These are phyloP conservation scores for Sporisorium iseilematis-ciliati DNA, from an alignment of 1,284 basidiomycete species.

Conservation along the genomic window DNA sequence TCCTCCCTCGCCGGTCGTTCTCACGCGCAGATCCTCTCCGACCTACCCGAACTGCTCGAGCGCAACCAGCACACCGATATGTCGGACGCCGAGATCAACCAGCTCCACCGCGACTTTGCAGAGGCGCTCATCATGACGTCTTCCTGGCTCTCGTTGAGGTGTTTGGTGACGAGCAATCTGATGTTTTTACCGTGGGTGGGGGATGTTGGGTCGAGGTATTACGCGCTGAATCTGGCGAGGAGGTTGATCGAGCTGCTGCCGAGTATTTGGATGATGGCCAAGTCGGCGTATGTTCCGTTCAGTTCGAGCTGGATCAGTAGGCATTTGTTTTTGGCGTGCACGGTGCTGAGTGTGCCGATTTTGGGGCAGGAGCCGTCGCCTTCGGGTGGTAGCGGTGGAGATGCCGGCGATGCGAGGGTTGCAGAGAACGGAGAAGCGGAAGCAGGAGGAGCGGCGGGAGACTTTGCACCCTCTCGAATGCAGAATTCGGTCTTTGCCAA, in stretches of 20 bases:
- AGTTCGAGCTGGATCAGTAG: conserved; percentile 32
- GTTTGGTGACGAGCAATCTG: conserved; percentile 25
- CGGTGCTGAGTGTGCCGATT: conserved; percentile 30
- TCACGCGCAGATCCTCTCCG: conserved; percentile 15
- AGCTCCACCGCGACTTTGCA: conserved; percentile 29
- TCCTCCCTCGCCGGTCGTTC: not conserved
- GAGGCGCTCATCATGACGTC: conserved; percentile 29
- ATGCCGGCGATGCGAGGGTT: no score
- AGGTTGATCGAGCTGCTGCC: conserved; percentile 32
- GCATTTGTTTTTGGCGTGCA: conserved; percentile 37
- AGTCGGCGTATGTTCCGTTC: conserved; percentile 26
- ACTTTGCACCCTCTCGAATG: conserved; percentile 23
- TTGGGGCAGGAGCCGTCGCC: conserved; percentile 19
- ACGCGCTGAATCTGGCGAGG: conserved; percentile 36
- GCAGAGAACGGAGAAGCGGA: no score
- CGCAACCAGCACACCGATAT: conserved; percentile 12
- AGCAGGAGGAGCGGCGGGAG: not conserved
- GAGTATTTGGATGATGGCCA: conserved; percentile 39
- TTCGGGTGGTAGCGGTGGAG: no score
- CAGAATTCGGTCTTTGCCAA: conserved; percentile 17
- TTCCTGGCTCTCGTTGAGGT: conserved; percentile 25
- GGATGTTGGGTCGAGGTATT: conserved; percentile 15
- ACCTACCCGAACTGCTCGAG: conserved; percentile 21
- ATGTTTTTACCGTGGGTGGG: conserved; percentile 38
- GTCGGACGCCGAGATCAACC: conserved; percentile 13